Conservation (phyloP, 129 eudicot species). For the Pittosporum tobira region DNA sequence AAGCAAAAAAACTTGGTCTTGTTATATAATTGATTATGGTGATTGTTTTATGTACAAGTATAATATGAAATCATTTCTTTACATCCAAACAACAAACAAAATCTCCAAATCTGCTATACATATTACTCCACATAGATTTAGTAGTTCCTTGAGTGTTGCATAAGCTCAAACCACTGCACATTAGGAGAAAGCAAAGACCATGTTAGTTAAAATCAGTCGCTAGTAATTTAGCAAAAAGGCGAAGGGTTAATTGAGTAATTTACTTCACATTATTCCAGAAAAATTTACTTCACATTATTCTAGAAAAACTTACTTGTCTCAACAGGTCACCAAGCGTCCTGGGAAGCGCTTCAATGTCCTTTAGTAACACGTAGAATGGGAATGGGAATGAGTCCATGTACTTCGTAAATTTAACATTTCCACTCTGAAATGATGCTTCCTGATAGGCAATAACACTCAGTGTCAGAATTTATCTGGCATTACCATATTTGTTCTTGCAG, state of each 20-base stretch:
- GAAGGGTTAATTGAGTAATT: neutral
- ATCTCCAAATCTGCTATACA: too few species aligned
- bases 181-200: neutral
- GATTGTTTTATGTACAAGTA: too few species aligned
- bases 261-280: neutral
- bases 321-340: slow-evolving; percentile 87
- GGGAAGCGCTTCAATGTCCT: slow-evolving; percentile 83
- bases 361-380: slow-evolving; percentile 75
- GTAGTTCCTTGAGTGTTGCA: slow-evolving; percentile 1
- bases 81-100: too few species aligned
- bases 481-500: neutral
- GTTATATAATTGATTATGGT: too few species aligned
- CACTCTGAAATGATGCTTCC: slow-evolving; percentile 48
- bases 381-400: slow-evolving; percentile 85
- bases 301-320: slow-evolving; percentile 59
- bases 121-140: too few species aligned
- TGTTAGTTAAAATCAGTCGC: neutral
- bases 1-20: too few species aligned
- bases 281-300: too few species aligned
- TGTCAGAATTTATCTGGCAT: neutral
- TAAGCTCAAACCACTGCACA: slow-evolving; percentile 10
- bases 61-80: too few species aligned
- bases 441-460: slow-evolving; percentile 25
- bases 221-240: neutral
- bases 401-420: slow-evolving; percentile 22